Conservation (phyloP, 2,329 filamentous ascomycete genomes). For the Aspergillus sp. region DNA sequence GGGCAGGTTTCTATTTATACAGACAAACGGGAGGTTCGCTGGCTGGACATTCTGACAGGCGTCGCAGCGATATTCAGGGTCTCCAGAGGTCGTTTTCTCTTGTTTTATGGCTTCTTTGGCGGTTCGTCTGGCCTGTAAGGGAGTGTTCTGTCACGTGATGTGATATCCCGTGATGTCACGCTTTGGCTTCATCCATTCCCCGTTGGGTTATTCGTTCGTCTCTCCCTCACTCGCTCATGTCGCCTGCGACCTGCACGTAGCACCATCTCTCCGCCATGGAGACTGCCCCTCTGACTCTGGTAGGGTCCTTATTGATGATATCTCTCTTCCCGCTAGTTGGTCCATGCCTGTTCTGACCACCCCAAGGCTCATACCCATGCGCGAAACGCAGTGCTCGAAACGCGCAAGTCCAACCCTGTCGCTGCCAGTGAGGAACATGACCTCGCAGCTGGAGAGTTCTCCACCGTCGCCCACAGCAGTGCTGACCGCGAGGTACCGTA, state of each 20-base stretch:
- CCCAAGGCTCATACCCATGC: slow-evolving; percentile 77
- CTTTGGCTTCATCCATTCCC: too few relatives aligned
- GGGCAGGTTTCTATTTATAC: neutral
- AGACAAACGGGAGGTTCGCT: too few relatives aligned
- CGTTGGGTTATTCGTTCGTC: neutral
- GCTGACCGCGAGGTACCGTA: slow-evolving; percentile 48
- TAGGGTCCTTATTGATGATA: slow-evolving; percentile 18
- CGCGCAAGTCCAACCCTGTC: slow-evolving; percentile 59
- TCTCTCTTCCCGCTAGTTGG: neutral
- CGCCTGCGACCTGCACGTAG: neutral
- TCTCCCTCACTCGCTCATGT: neutral
- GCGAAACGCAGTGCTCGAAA: slow-evolving; percentile 69
- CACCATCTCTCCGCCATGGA: slow-evolving; percentile 48
- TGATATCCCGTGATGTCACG: too few relatives aligned
- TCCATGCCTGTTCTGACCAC: slow-evolving; percentile 9
- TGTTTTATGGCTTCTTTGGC: too few relatives aligned
- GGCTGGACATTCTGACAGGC: too few relatives aligned
- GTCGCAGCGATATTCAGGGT: too few relatives aligned
- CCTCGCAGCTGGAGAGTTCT: slow-evolving; percentile 79
- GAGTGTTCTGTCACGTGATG: too few relatives aligned
- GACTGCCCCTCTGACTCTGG: slow-evolving; percentile 58
- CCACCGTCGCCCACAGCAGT: slow-evolving; percentile 68
- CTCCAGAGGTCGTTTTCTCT: too few relatives aligned
- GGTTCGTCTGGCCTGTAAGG: too few relatives aligned
- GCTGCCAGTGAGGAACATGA: slow-evolving; percentile 83